phyloP scores from a whole-genome alignment of 345 rosid genomes.

The Lenwebbia sp. region DNA sequence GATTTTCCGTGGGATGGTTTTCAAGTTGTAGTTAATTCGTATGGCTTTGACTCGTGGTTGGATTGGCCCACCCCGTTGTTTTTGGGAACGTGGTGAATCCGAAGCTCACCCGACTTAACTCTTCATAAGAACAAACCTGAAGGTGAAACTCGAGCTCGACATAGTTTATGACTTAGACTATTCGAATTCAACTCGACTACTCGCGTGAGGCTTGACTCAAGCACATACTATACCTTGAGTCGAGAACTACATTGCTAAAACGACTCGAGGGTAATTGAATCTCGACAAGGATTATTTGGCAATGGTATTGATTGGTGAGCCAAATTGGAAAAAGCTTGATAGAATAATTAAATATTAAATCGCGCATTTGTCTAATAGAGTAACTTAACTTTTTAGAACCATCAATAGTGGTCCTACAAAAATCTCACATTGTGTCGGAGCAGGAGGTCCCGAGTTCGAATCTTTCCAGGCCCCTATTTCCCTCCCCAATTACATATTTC shows the following conservation, averaged over 20 bases:
- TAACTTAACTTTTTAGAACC: too few species aligned
- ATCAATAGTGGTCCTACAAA: too few species aligned
- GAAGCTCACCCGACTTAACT: neutral
- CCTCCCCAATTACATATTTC: too few species aligned
- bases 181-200: neutral
- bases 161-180: neutral
- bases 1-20: neutral
- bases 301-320: neutral
- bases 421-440: too few species aligned
- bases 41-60: neutral
- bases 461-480: too few species aligned
- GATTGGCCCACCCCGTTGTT: too few species aligned
- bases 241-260: neutral
- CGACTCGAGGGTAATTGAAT: neutral
- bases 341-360: too few species aligned
- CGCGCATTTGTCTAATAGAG: too few species aligned
- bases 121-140: neutral
- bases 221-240: neutral
- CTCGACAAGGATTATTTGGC: neutral
- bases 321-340: neutral
- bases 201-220: neutral
- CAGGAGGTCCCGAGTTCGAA: too few species aligned
- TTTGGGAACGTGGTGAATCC: neutral
- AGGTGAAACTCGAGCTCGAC: neutral
- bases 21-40: neutral